These are phyloP conservation scores for Monosporascus sp. DNA, from an alignment of 2,329 filamentous ascomycete genomes.

Conservation along the genomic window DNA sequence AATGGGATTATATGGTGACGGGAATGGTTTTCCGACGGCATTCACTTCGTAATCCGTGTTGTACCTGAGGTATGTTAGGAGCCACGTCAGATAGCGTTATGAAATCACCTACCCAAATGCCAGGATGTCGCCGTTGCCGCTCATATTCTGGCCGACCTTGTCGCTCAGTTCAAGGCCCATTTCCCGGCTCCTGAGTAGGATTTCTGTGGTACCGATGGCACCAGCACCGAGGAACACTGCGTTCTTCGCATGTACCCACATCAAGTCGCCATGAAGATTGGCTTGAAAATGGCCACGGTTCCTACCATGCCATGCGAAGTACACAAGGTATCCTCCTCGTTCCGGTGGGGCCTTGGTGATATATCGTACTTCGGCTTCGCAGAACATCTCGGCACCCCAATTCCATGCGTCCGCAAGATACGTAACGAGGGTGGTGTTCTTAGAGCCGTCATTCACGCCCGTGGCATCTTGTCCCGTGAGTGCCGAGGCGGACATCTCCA, in stretches of 20 bases:
- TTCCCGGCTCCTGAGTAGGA: conserved; percentile 54
- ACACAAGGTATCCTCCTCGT: conserved; percentile 54
- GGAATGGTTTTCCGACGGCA: conserved; percentile 45
- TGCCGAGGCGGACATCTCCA: conserved; percentile 55
- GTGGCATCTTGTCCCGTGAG: conserved; percentile 58
- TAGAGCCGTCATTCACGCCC: conserved; percentile 62
- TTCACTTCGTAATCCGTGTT: conserved; percentile 54
- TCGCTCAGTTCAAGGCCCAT: conserved; percentile 54
- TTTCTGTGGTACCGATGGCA: conserved; percentile 60
- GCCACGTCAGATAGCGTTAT: neutral
- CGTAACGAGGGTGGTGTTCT: conserved; percentile 60
- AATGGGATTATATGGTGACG: conserved; percentile 45
- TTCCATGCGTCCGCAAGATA: conserved; percentile 67
- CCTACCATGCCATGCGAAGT: conserved; percentile 58
- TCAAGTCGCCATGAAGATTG: conserved; percentile 51
- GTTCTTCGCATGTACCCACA: conserved; percentile 62
- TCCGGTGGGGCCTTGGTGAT: conserved; percentile 44
- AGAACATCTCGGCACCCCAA: conserved; percentile 67
- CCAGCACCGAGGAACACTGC: conserved; percentile 64
- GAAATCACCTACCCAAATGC: conserved; percentile 47
- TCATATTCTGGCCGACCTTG: conserved; percentile 53
- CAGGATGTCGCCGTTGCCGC: conserved; percentile 62
- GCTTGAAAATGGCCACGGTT: conserved; percentile 50
- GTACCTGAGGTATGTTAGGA: conserved; percentile 36
- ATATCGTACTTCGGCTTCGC: conserved; percentile 60